phyloP scores from a whole-genome alignment of 73 alveolate genomes.

The Paraurostyla sp. region DNA sequence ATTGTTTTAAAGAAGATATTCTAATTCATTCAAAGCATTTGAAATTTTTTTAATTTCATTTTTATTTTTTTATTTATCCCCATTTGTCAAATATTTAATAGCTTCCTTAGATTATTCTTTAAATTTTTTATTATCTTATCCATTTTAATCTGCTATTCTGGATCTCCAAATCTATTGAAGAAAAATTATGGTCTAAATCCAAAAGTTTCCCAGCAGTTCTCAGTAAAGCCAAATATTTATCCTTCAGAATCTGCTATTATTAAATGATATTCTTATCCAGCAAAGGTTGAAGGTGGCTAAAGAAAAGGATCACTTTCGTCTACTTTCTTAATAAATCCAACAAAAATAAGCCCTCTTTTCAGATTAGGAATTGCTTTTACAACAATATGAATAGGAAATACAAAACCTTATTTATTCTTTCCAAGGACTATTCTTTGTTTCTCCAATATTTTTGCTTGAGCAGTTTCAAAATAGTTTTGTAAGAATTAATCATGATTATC shows the following conservation, averaged over 20 bases:
- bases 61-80: not conserved
- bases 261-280: constrained; percentile 48
- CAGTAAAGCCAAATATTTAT: constrained; percentile 37
- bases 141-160: constrained; percentile 5
- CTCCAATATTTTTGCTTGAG: constrained; percentile 48
- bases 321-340: constrained; percentile 28
- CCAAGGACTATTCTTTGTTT: not conserved
- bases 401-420: constrained; percentile 16
- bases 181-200: constrained; percentile 36
- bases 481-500: constrained; percentile 57
- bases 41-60: not conserved
- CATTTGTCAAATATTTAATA: not conserved
- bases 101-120: not conserved
- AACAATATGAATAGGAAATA: constrained; percentile 16
- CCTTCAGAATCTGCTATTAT: constrained; percentile 54
- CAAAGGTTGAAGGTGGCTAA: constrained; percentile 47
- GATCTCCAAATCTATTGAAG: constrained; percentile 41
- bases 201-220: constrained; percentile 60
- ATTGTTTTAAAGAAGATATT: not conserved
- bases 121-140: constrained; percentile 18
- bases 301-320: constrained; percentile 25
- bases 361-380: constrained; percentile 62
- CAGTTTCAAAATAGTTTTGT: constrained; percentile 47
- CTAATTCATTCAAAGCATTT: not conserved
- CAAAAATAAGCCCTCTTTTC: constrained; percentile 12